These are phyloP conservation scores for Claviceps sorghi DNA, from an alignment of 2,329 filamentous ascomycete species.

Conservation along the genomic window DNA sequence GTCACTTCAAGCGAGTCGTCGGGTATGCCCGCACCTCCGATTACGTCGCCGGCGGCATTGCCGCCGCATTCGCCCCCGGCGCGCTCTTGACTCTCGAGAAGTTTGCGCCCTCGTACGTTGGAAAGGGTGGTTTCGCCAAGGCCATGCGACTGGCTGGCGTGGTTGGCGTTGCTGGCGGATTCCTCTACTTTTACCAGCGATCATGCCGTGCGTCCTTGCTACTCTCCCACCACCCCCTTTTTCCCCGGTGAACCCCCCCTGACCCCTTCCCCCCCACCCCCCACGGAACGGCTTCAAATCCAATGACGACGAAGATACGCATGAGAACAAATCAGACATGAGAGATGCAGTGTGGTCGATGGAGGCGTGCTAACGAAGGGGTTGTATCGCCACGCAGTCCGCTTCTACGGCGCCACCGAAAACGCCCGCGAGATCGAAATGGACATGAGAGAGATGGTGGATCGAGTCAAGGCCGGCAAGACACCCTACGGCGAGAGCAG, in stretches of 20 bases:
- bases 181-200: conserved; percentile 72
- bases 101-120: conserved; percentile 71
- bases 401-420: conserved; percentile 91
- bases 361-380: not conserved
- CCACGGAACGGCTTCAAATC: no score
- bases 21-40: conserved; percentile 76
- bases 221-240: no score
- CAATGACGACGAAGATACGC: not conserved
- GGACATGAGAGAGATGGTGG: conserved; percentile 98
- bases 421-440: conserved; percentile 83
- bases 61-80: conserved; percentile 58
- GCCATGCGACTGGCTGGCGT: conserved; percentile 66
- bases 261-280: no score
- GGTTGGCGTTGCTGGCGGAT: conserved; percentile 62
- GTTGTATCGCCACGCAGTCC: conserved; percentile 39
- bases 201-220: conserved; percentile 54
- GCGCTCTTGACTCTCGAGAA: conserved; percentile 69
- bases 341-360: not conserved
- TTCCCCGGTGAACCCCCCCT: no score
- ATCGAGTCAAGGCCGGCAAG: conserved; percentile 84
- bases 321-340: not conserved
- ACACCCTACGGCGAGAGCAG: conserved; percentile 71
- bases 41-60: conserved; percentile 55
- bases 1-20: conserved; percentile 82
- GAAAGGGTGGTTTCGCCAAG: conserved; percentile 66